phyloP scores from a whole-genome alignment of 352 stramenopile genomes.

The Phytophthora ramorum region DNA sequence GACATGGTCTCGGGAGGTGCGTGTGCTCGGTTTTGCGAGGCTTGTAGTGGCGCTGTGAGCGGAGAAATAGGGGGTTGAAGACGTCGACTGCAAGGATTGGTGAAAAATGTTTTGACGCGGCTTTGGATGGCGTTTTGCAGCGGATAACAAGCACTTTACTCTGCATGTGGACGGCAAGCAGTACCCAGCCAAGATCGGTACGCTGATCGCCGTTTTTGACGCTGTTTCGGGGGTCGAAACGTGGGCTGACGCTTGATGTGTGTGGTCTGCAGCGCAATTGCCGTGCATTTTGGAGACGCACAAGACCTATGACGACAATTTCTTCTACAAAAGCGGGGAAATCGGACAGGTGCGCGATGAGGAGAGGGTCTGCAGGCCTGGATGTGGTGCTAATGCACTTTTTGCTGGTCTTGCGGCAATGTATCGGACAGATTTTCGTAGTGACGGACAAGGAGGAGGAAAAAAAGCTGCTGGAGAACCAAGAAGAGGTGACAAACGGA shows the following conservation, averaged over 20 bases:
- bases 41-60: neutral
- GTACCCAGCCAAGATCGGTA: constrained; percentile 84
- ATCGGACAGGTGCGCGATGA: constrained; percentile 69
- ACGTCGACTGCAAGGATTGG: neutral
- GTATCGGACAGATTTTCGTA: constrained; percentile 74
- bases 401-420: constrained; percentile 1
- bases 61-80: constrained; percentile 13
- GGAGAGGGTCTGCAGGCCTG: neutral
- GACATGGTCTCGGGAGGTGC: constrained; percentile 81
- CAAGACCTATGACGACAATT: constrained; percentile 91
- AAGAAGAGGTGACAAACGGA: constrained; percentile 74
- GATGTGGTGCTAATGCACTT: neutral
- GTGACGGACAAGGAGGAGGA: constrained; percentile 85
- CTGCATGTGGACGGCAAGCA: constrained; percentile 78
- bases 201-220: constrained; percentile 48
- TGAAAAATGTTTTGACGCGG: constrained; percentile 10
- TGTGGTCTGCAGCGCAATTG: constrained; percentile 62
- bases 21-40: constrained; percentile 7
- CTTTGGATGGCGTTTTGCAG: constrained; percentile 36
- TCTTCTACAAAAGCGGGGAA: constrained; percentile 91
- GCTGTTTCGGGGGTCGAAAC: neutral
- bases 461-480: constrained; percentile 60
- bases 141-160: constrained; percentile 90
- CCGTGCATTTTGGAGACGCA: constrained; percentile 88
- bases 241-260: constrained; percentile 4